These are phyloP conservation scores for Deinandra increscens DNA, from an alignment of 129 eudicot species.

Conservation along the genomic window DNA sequence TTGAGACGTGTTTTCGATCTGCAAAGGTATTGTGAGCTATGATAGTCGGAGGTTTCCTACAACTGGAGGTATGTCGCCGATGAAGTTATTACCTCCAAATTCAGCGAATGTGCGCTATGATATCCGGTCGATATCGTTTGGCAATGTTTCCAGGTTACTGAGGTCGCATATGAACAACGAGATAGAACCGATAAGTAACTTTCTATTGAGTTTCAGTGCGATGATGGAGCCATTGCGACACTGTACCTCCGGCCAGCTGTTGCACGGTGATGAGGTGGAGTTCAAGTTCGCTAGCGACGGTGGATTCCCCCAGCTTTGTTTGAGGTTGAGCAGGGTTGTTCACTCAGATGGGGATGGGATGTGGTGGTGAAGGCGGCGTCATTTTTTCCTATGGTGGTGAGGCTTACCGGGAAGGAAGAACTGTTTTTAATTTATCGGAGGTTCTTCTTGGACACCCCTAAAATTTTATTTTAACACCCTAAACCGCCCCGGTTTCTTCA, in stretches of 20 bases:
- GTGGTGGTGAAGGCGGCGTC: constrained; percentile 12
- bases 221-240: constrained; percentile 50
- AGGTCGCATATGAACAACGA: constrained; percentile 58
- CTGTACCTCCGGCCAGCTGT: constrained; percentile 55
- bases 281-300: constrained; percentile 47
- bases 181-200: constrained; percentile 29
- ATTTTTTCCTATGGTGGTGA: constrained; percentile 19
- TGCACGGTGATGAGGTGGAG: constrained; percentile 64
- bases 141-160: constrained; percentile 42
- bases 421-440: no score
- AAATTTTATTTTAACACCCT: no score
- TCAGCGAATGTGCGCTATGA: constrained; percentile 33
- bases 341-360: constrained; percentile 31
- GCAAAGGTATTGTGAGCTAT: constrained; percentile 42
- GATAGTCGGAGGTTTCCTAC: constrained; percentile 50
- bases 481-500: no score
- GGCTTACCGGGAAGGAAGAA: constrained; percentile 11
- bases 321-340: constrained; percentile 53
- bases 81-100: constrained; percentile 61
- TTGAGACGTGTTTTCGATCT: constrained; percentile 62
- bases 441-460: no score
- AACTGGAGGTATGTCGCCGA: constrained; percentile 70
- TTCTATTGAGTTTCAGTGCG: constrained; percentile 19
- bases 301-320: constrained; percentile 49
- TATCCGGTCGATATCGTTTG: constrained; percentile 54